Evolutionary conservation across 1,139 yeast genomes (phyloP).

Genomic region (Pichia sp.): DNA sequence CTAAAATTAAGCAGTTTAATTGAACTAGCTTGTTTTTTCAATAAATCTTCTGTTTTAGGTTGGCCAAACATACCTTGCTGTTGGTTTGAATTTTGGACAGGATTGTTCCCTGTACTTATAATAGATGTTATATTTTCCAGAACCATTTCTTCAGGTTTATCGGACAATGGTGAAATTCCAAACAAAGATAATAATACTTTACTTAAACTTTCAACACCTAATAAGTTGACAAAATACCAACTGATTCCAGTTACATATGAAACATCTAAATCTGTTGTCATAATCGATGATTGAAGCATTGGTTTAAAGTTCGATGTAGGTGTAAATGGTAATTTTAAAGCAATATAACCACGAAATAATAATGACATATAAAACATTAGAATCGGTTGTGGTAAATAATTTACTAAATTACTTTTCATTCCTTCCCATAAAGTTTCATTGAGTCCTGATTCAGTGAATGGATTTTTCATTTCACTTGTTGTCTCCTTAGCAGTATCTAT

Average conservation of each 20-base stretch:
- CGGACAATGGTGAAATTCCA: not conserved
- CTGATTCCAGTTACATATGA: conserved; percentile 94
- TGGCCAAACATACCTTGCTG: conserved; percentile 38
- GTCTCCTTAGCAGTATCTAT: not conserved
- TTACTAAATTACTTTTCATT: conserved; percentile 76
- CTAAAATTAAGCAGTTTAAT: conserved; percentile 4
- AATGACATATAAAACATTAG: conserved; percentile 96
- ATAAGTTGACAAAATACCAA: conserved; percentile 90
- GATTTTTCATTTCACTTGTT: conserved; percentile 34
- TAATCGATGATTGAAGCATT: conserved; percentile 86
- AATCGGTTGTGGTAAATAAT: conserved; percentile 83
- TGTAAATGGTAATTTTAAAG: conserved; percentile 77
- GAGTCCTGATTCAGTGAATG: conserved; percentile 62
- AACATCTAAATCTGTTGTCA: conserved; percentile 78
- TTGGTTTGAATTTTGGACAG: conserved; percentile 39
- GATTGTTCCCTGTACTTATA: conserved; percentile 22
- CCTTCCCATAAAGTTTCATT: conserved; percentile 73
- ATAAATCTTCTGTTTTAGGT: conserved; percentile 54
- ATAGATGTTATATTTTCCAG: conserved; percentile 7
- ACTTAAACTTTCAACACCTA: conserved; percentile 72
- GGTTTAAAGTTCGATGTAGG: conserved; percentile 82
- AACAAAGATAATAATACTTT: conserved; percentile 4
- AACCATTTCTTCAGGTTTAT: conserved; percentile 6
- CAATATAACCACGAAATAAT: conserved; percentile 86
- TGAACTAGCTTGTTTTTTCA: conserved; percentile 69